Percentiles rank a stretch among this genome's conserved stretches.
These are phyloP conservation scores for Guyanaporus albipodus DNA, from an alignment of 768 basidiomycete species.

Conservation along the genomic window DNA sequence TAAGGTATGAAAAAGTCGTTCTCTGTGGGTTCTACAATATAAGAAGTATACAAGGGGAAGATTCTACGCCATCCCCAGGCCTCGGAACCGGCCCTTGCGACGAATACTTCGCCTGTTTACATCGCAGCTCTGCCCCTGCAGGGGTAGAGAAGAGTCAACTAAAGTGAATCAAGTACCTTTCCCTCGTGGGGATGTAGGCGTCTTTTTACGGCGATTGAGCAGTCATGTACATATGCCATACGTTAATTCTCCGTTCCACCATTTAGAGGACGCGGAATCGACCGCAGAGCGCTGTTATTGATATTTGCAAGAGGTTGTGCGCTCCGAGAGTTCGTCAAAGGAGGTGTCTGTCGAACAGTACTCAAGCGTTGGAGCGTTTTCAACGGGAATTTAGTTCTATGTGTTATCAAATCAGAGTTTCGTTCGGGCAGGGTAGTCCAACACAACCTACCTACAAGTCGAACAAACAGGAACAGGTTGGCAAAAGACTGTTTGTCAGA, in stretches of 20 bases:
- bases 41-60: slow-evolving; percentile 27
- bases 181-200: neutral
- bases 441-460: slow-evolving; percentile 74
- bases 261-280: slow-evolving; percentile 13
- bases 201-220: neutral
- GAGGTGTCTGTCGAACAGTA: slow-evolving; percentile 47
- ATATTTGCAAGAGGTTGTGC: slow-evolving; percentile 33
- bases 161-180: neutral
- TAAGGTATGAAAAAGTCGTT: slow-evolving; percentile 42
- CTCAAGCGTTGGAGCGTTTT: slow-evolving; percentile 85
- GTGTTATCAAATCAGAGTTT: too few relatives aligned
- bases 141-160: slow-evolving; percentile 3
- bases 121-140: slow-evolving; percentile 51
- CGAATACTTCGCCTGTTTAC: slow-evolving; percentile 42
- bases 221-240: neutral
- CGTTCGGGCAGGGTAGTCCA: slow-evolving; percentile 1
- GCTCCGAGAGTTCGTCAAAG: slow-evolving; percentile 26
- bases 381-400: slow-evolving; percentile 91
- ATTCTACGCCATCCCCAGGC: slow-evolving; percentile 30
- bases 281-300: slow-evolving; percentile 28
- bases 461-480: slow-evolving; percentile 91
- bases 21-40: neutral
- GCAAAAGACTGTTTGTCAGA: slow-evolving; percentile 69
- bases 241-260: slow-evolving; percentile 17
- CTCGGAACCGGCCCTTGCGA: slow-evolving; percentile 1